phyloP scores from a whole-genome alignment of 768 basidiomycete species.

The Boletus sp. region DNA sequence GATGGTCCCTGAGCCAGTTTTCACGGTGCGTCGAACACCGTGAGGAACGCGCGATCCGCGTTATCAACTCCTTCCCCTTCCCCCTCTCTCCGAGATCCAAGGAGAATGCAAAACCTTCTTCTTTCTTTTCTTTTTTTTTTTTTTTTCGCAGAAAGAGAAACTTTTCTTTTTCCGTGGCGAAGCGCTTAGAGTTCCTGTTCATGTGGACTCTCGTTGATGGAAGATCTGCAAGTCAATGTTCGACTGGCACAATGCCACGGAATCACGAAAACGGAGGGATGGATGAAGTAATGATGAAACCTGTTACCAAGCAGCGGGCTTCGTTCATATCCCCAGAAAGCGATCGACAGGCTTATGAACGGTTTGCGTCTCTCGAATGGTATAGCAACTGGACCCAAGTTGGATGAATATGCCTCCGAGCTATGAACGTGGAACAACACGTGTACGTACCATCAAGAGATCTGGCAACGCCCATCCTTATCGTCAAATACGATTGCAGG shows the following conservation, averaged over 20 bases:
- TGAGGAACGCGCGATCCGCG: constrained; percentile 13
- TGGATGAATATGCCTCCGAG: neutral
- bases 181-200: neutral
- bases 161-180: neutral
- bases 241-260: constrained; percentile 22
- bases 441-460: constrained; percentile 10
- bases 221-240: constrained; percentile 11
- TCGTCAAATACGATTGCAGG: constrained; percentile 25
- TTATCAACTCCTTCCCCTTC: constrained; percentile 15
- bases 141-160: neutral
- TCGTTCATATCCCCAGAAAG: constrained; percentile 19
- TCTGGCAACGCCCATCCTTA: constrained; percentile 18
- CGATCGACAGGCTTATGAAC: constrained; percentile 16
- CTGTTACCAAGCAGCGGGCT: constrained; percentile 11
- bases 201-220: constrained; percentile 7
- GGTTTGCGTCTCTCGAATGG: constrained; percentile 3
- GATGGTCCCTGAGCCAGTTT: constrained; percentile 6
- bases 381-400: constrained; percentile 4
- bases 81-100: neutral
- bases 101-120: neutral
- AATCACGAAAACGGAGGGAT: constrained; percentile 28
- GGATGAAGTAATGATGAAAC: constrained; percentile 33
- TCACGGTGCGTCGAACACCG: neutral
- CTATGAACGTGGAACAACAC: constrained; percentile 18
- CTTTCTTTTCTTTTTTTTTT: neutral